Conservation (phyloP, 202 grass and related monocot species). For the Carex sylvatica region DNA sequence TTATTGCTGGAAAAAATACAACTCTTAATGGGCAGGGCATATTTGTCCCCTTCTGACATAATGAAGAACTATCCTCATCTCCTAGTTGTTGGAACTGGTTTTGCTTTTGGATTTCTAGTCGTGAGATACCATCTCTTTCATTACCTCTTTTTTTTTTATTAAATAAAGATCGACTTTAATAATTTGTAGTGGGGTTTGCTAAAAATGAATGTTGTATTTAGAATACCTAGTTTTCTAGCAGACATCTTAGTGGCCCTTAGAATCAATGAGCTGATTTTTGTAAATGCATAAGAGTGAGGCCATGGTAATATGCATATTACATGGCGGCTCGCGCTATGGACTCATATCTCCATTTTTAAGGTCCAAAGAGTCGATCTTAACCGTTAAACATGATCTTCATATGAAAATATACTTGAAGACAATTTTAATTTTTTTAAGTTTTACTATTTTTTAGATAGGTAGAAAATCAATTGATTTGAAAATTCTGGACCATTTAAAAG, state of each 20-base stretch:
- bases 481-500: no score
- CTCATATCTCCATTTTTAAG: no score
- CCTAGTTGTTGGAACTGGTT: constrained; percentile 90
- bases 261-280: background rate
- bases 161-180: background rate
- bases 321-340: no score
- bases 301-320: no score
- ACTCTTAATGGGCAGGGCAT: constrained; percentile 42
- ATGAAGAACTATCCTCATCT: constrained; percentile 91
- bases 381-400: no score
- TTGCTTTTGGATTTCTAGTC: constrained; percentile 98
- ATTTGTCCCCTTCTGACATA: constrained; percentile 93
- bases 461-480: no score
- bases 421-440: no score
- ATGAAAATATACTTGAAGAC: no score
- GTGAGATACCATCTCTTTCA: constrained; percentile 44
- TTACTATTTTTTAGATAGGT: no score
- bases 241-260: background rate
- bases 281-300: no score
- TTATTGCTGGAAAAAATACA: background rate
- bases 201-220: background rate
- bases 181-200: background rate
- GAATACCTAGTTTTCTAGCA: background rate
- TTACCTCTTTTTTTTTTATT: background rate
- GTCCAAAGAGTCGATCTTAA: no score